Evolutionary conservation across 345 rosid species (phyloP), one percentile per base, ranked within the genome.

Genomic region (Hibiscus mutabilis): DNA sequence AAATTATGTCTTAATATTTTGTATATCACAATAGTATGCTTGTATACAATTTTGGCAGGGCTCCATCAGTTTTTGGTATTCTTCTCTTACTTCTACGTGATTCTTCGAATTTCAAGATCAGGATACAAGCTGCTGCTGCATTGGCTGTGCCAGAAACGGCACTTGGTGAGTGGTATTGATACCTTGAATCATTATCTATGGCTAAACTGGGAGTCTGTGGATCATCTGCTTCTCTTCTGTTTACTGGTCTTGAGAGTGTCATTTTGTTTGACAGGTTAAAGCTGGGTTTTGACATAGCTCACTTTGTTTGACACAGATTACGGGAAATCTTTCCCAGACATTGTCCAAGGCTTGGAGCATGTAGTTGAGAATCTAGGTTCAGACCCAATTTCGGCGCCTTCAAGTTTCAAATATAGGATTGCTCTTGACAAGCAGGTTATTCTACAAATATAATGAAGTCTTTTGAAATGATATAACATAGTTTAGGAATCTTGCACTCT

Each of bases 81-180:
- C 91, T 92, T 58, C 82, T 92, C 56, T 78, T 90, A 68, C 83
- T 95, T 16, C 84, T 90, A 57, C 96, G 97, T 59, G 96, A 90
- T 82, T 90, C 99, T 75, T 88, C 96, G 40, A 95, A 95, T 76
- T 92, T 85, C 75, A 92, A 95, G 85, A 90, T 95, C 79, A 85
- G 92, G 83, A 95, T 95, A 83, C 97, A 92, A 84, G 99, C 97
- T 72, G 97, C 96, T 71, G 87, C 97, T 72, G 99, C 99, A 35
- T 84, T 94, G 76, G 88, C 97, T 72, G 97, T 86, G 60, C 97
- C 97, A 56, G 78, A 82, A 79, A 84, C 88, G 29, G 84, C 73
- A 79, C 59, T 33, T 68, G 89, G 97, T 91, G 74, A 84, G 90
- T 81, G 60, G 77, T 69, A 70, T 49, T 29, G 33, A 21, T 52